These are phyloP conservation scores for Keithomyces neogunnii DNA, from an alignment of 2,329 filamentous ascomycete species.

Conservation along the genomic window DNA sequence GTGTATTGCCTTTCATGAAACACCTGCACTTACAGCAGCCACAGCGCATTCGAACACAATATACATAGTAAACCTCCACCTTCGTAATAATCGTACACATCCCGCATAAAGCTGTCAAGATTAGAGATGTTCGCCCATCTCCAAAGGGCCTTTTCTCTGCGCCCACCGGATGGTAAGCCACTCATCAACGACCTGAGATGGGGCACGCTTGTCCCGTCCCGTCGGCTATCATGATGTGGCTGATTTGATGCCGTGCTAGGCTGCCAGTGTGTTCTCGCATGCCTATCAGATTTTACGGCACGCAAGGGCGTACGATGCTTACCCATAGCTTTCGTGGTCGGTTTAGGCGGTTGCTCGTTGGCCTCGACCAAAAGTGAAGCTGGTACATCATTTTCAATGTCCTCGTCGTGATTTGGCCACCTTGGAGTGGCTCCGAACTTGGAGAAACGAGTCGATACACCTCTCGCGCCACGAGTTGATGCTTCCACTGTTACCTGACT, in stretches of 20 bases:
- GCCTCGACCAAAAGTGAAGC: slow-evolving; percentile 54
- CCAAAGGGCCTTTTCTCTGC: slow-evolving; percentile 74
- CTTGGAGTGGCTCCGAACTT: background rate
- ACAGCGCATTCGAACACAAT: slow-evolving; percentile 60
- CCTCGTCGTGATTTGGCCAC: slow-evolving; percentile 34
- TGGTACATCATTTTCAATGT: slow-evolving; percentile 53
- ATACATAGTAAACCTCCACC: slow-evolving; percentile 83
- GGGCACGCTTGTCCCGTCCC: slow-evolving; percentile 5
- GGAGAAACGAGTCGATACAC: background rate
- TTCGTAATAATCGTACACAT: slow-evolving; percentile 79
- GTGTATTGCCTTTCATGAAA: background rate
- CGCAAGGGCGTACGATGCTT: background rate
- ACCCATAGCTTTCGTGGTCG: background rate
- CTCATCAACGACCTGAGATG: slow-evolving; percentile 21
- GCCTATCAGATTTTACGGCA: background rate
- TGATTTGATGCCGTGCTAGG: slow-evolving; percentile 42
- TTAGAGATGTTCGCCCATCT: slow-evolving; percentile 89
- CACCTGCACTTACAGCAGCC: slow-evolving; percentile 55
- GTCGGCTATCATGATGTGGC: slow-evolving; percentile 32
- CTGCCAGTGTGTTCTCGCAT: slow-evolving; percentile 46
- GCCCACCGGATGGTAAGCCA: slow-evolving; percentile 23
- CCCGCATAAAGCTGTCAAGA: slow-evolving; percentile 76
- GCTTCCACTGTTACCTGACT: slow-evolving; percentile 37
- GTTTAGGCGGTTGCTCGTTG: slow-evolving; percentile 18
- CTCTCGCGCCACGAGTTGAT: slow-evolving; percentile 15